Conservation (phyloP, 257 asterid genomes). For the Plantago ovata region DNA sequence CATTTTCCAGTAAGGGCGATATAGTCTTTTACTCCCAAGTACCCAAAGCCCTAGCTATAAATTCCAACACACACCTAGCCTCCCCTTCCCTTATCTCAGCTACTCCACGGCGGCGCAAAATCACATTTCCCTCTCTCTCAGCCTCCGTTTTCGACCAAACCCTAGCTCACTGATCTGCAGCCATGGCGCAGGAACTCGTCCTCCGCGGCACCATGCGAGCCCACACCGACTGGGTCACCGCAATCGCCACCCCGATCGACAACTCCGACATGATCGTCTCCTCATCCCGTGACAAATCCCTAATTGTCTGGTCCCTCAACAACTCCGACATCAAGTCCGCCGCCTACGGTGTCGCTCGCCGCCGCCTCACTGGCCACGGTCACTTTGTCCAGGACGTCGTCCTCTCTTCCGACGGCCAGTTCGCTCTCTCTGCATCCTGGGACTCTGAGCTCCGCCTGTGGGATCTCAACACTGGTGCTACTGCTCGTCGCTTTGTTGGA, state of each 20-base stretch:
- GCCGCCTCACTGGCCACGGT: slow-evolving; percentile 81
- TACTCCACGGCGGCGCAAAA: too few species aligned
- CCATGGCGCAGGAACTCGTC: slow-evolving; percentile 63
- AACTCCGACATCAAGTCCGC: slow-evolving; percentile 50
- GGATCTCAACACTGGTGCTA: slow-evolving; percentile 71
- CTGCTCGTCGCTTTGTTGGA: slow-evolving; percentile 90
- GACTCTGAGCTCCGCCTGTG: slow-evolving; percentile 92
- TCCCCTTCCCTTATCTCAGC: too few species aligned
- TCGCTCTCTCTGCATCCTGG: slow-evolving; percentile 95
- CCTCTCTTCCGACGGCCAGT: slow-evolving; percentile 88
- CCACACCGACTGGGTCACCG: slow-evolving; percentile 97
- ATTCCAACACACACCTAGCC: too few species aligned
- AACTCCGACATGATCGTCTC: slow-evolving; percentile 87
- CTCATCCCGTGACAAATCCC: slow-evolving; percentile 85
- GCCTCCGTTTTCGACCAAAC: too few species aligned
- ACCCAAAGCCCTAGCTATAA: too few species aligned
- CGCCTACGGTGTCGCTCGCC: slow-evolving; percentile 70
- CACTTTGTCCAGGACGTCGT: slow-evolving; percentile 90
- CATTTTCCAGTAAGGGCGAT: too few species aligned
- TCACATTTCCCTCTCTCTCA: too few species aligned
- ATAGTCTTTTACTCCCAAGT: too few species aligned
- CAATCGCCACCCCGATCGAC: slow-evolving; percentile 86
- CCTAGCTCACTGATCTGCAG: too few species aligned
- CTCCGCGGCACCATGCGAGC: slow-evolving; percentile 93
- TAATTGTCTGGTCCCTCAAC: slow-evolving; percentile 68